These are phyloP conservation scores for Pseudogymnoascus verrucosus DNA, from an alignment of 2,329 filamentous ascomycete genomes.

Conservation along the genomic window DNA sequence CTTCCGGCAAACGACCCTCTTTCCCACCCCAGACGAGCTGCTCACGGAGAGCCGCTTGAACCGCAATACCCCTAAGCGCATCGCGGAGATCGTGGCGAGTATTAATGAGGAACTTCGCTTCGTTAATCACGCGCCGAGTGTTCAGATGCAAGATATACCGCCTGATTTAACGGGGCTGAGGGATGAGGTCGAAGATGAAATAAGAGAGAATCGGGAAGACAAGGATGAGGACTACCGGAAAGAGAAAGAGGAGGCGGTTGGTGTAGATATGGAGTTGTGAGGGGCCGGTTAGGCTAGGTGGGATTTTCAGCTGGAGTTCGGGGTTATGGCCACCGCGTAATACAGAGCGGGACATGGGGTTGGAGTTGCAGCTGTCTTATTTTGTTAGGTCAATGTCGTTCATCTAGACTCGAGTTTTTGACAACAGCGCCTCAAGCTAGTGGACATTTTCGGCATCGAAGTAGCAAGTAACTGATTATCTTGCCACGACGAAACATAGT, in stretches of 20 bases:
- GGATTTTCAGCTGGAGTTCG: neutral
- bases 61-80: slow-evolving; percentile 67
- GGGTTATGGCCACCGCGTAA: neutral
- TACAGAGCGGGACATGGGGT: neutral
- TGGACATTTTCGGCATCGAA: neutral
- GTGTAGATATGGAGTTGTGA: slow-evolving; percentile 45
- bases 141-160: slow-evolving; percentile 74
- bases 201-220: slow-evolving; percentile 58
- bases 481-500: neutral
- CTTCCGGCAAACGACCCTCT: slow-evolving; percentile 75
- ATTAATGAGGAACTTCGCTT: slow-evolving; percentile 82
- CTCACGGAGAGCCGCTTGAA: slow-evolving; percentile 61
- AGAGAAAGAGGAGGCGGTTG: slow-evolving; percentile 49
- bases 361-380: neutral
- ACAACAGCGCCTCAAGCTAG: neutral
- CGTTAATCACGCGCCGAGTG: slow-evolving; percentile 75
- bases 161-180: slow-evolving; percentile 63
- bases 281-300: neutral
- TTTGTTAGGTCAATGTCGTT: neutral
- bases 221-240: slow-evolving; percentile 45
- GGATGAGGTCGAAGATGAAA: slow-evolving; percentile 58
- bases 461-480: neutral
- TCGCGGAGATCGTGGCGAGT: slow-evolving; percentile 67
- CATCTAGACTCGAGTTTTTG: neutral
- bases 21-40: slow-evolving; percentile 73